These are phyloP conservation scores for Achaetomiella virescens DNA, from an alignment of 495 filamentous ascomycete species.

Conservation along the genomic window DNA sequence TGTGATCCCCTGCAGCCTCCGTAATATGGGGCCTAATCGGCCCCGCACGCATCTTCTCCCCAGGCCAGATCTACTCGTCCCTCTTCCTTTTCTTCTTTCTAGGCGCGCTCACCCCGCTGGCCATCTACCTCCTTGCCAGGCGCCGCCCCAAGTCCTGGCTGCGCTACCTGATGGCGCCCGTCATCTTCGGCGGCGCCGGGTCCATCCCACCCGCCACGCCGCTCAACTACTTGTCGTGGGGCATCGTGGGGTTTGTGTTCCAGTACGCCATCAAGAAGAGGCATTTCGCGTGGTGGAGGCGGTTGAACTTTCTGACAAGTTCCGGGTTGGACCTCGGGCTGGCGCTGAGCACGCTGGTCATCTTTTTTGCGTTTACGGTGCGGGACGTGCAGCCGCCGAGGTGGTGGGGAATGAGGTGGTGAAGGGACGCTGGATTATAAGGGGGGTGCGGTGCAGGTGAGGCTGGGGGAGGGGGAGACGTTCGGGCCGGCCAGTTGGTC, in stretches of 20 bases:
- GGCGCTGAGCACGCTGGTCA: constrained; percentile 54
- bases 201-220: constrained; percentile 61
- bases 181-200: constrained; percentile 63
- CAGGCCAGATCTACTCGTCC: constrained; percentile 58
- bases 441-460: constrained; percentile 46
- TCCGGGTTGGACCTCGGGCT: constrained; percentile 57
- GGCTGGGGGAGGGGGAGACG: constrained; percentile 43
- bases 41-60: constrained; percentile 61
- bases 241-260: constrained; percentile 59
- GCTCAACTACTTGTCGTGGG: constrained; percentile 65
- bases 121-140: constrained; percentile 51
- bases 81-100: constrained; percentile 59
- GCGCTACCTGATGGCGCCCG: constrained; percentile 56
- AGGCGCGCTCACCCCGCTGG: constrained; percentile 51
- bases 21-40: constrained; percentile 67
- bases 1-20: constrained; percentile 41
- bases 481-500: constrained; percentile 54
- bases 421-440: constrained; percentile 46
- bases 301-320: constrained; percentile 58
- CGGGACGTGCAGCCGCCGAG: constrained; percentile 41
- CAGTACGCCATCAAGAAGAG: constrained; percentile 53
- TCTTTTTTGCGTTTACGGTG: constrained; percentile 54
- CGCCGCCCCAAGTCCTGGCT: constrained; percentile 47
- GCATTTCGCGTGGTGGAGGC: constrained; percentile 60
- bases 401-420: constrained; percentile 52